Percentiles rank a stretch among this genome's conserved stretches.
phyloP scores from a whole-genome alignment of 2,329 filamentous ascomycete species.

The Botryotinia narcissicola region DNA sequence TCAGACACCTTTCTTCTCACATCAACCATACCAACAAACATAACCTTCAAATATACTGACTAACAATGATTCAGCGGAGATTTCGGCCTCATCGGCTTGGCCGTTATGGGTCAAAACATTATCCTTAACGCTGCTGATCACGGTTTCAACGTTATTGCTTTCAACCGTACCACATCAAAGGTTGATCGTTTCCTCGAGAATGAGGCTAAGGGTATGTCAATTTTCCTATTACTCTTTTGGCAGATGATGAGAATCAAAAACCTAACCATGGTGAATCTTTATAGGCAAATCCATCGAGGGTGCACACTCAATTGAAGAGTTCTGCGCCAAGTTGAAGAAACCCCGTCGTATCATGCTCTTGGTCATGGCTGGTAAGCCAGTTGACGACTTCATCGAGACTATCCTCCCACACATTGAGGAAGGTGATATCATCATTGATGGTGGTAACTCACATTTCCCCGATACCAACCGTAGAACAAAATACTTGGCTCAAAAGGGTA shows the following conservation, averaged over 20 bases:
- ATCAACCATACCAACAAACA: not conserved
- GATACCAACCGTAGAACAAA: conserved; percentile 96
- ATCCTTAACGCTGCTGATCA: conserved; percentile 88
- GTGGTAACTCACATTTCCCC: conserved; percentile 98
- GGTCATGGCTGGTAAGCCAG: conserved; percentile 96
- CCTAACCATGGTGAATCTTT: conserved; percentile 18
- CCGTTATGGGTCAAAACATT: conserved; percentile 87
- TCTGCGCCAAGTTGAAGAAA: conserved; percentile 93
- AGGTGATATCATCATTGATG: conserved; percentile 98
- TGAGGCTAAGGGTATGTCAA: conserved; percentile 70
- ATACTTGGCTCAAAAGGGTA: conserved; percentile 82
- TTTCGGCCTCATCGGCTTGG: conserved; percentile 89
- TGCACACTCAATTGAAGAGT: conserved; percentile 91
- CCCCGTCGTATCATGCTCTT: conserved; percentile 97
- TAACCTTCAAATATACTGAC: conserved; percentile 19
- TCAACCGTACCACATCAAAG: conserved; percentile 98
- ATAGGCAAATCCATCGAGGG: conserved; percentile 88
- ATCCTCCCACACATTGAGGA: conserved; percentile 78
- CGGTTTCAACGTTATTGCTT: conserved; percentile 95
- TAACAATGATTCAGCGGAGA: conserved; percentile 50
- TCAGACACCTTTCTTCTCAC: not conserved
- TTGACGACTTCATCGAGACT: conserved; percentile 98
- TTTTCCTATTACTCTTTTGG: not conserved
- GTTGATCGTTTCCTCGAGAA: conserved; percentile 92
- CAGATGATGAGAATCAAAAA: conserved; percentile 8